Percentiles rank a stretch among this genome's conserved stretches.
Conservation (phyloP, 75 land plant species). For the Pinus tabuliformis region DNA sequence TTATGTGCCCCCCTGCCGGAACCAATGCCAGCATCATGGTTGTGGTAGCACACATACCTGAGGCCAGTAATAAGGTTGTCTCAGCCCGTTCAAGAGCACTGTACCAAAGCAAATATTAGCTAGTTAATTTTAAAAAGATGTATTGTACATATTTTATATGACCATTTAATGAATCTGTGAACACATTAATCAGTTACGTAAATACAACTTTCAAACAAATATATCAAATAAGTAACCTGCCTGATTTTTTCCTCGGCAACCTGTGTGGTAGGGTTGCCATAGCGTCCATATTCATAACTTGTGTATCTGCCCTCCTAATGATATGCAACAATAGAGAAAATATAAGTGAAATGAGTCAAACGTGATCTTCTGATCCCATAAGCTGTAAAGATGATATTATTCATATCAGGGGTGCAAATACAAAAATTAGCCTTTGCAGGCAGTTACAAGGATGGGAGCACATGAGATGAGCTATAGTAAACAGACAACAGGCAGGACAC, state of each 20-base stretch:
- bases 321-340: neutral
- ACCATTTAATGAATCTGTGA: neutral
- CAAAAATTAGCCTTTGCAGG: too few relatives aligned
- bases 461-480: too few relatives aligned
- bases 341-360: neutral
- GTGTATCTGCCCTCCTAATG: slow-evolving; percentile 54
- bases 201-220: neutral
- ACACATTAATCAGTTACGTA: neutral
- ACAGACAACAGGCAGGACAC: too few relatives aligned
- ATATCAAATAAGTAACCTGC: slow-evolving; percentile 11
- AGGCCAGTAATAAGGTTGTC: slow-evolving; percentile 83
- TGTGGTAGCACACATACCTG: slow-evolving; percentile 96
- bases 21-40: slow-evolving; percentile 81
- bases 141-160: neutral
- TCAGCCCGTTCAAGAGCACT: slow-evolving; percentile 98
- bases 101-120: slow-evolving; percentile 10
- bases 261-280: slow-evolving; percentile 83
- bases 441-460: too few relatives aligned
- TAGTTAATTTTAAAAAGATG: neutral
- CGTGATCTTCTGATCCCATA: neutral
- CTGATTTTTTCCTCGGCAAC: slow-evolving; percentile 80
- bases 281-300: slow-evolving; percentile 89
- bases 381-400: neutral
- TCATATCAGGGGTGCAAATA: too few relatives aligned
- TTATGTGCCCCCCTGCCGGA: slow-evolving; percentile 92